Conservation (phyloP, 2,329 filamentous ascomycete genomes). For the Microdochium paspali region DNA sequence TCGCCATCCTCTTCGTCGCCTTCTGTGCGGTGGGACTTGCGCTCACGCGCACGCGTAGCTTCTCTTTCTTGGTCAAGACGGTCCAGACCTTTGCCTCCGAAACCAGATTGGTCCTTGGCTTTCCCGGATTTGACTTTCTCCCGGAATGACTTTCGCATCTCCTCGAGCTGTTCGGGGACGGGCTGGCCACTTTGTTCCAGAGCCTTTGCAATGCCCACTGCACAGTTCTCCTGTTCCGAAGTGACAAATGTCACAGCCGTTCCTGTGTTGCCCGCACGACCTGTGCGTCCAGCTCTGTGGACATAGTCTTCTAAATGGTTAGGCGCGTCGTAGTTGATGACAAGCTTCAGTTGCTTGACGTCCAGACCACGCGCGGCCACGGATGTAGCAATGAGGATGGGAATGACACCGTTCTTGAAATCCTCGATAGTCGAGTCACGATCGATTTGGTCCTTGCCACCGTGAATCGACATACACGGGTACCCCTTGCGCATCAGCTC, state of each 20-base stretch:
- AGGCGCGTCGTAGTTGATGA: slow-evolving; percentile 90
- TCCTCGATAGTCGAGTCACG: slow-evolving; percentile 86
- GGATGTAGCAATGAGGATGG: slow-evolving; percentile 87
- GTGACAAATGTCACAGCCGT: slow-evolving; percentile 93
- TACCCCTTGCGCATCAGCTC: slow-evolving; percentile 79
- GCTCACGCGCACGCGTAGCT: slow-evolving; percentile 74
- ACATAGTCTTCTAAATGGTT: slow-evolving; percentile 97
- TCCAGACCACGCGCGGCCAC: slow-evolving; percentile 92
- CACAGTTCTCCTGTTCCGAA: slow-evolving; percentile 83
- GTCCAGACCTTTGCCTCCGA: slow-evolving; percentile 91
- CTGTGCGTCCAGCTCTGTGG: slow-evolving; percentile 86
- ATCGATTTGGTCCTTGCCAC: slow-evolving; percentile 88
- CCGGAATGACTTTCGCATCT: slow-evolving; percentile 64
- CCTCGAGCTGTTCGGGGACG: slow-evolving; percentile 59
- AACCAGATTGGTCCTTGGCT: slow-evolving; percentile 81
- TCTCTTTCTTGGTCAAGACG: slow-evolving; percentile 86
- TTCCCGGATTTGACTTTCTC: slow-evolving; percentile 91
- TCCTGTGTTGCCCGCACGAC: slow-evolving; percentile 87
- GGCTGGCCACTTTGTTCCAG: slow-evolving; percentile 84
- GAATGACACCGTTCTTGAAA: slow-evolving; percentile 85
- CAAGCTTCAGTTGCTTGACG: slow-evolving; percentile 90
- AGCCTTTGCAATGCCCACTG: slow-evolving; percentile 81
- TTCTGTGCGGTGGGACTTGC: slow-evolving; percentile 82
- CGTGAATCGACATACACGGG: slow-evolving; percentile 87
- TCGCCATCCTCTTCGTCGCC: slow-evolving; percentile 69